phyloP scores from a whole-genome alignment of 2,329 filamentous ascomycete species.

The Grosmannia clavigera region DNA sequence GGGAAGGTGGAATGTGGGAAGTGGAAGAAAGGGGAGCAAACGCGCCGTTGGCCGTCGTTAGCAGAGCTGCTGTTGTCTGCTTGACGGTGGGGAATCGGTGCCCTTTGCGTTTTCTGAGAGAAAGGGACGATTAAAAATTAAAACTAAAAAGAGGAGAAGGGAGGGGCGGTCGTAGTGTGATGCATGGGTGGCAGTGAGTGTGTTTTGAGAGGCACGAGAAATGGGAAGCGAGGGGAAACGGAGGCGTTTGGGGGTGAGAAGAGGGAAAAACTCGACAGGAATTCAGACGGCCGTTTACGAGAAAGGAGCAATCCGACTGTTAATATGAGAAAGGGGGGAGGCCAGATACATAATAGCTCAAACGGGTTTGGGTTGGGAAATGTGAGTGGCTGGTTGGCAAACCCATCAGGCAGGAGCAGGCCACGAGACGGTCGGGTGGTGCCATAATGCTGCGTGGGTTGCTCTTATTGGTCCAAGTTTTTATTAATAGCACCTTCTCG shows the following conservation, averaged over 20 bases:
- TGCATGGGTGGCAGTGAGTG: background rate
- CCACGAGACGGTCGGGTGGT: background rate
- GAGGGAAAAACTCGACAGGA: background rate
- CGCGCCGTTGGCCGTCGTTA: background rate
- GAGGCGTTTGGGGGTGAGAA: background rate
- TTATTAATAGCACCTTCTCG: background rate
- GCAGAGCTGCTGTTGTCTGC: background rate
- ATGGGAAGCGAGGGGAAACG: background rate
- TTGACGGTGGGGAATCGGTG: background rate
- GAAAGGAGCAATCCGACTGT: background rate
- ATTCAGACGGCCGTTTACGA: background rate
- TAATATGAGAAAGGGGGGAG: background rate
- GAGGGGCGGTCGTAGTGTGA: background rate
- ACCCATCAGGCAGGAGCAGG: background rate
- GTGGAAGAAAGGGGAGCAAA: background rate
- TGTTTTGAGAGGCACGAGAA: background rate
- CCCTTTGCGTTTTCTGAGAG: background rate
- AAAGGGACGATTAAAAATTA: background rate
- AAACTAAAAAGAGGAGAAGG: background rate
- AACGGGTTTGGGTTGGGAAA: slow-evolving; percentile 1
- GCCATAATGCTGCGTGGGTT: background rate
- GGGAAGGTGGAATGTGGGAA: background rate
- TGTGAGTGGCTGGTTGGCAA: slow-evolving; percentile 4
- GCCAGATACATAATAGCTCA: background rate
- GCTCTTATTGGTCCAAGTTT: background rate